These are phyloP conservation scores for Aspergillus spinulosporus DNA, from an alignment of 2,329 filamentous ascomycete genomes.

Conservation along the genomic window DNA sequence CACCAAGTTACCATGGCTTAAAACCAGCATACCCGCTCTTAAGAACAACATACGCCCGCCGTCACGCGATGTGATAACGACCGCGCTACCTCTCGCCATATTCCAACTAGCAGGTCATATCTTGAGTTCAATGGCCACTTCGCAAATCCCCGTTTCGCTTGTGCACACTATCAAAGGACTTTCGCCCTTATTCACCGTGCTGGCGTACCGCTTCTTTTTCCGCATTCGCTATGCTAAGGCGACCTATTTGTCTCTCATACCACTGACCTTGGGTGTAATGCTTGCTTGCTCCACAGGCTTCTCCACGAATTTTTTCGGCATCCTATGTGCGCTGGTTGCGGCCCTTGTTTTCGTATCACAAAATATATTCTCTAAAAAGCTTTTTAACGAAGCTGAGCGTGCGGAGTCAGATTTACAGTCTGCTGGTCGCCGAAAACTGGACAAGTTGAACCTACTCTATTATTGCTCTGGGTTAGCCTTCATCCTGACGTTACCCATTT, in stretches of 20 bases:
- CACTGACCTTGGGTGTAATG: constrained; percentile 90
- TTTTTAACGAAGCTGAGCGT: constrained; percentile 91
- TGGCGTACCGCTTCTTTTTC: constrained; percentile 88
- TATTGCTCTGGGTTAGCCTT: constrained; percentile 97
- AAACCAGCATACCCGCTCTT: constrained; percentile 72
- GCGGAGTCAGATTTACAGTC: constrained; percentile 72
- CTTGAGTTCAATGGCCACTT: constrained; percentile 87
- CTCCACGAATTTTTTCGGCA: constrained; percentile 83
- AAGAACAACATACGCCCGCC: constrained; percentile 81
- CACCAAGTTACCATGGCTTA: constrained; percentile 68
- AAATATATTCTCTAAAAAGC: constrained; percentile 96
- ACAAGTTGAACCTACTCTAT: constrained; percentile 94
- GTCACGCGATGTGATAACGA: constrained; percentile 75
- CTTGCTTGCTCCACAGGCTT: constrained; percentile 93
- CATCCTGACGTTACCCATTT: constrained; percentile 81
- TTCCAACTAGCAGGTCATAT: constrained; percentile 96
- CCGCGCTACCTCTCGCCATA: constrained; percentile 84
- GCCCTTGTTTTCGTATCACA: constrained; percentile 95
- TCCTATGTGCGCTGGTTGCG: constrained; percentile 83
- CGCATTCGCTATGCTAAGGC: constrained; percentile 82
- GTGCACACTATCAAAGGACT: constrained; percentile 99
- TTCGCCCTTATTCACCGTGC: constrained; percentile 89
- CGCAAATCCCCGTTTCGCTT: constrained; percentile 91
- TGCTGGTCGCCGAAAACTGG: constrained; percentile 71
- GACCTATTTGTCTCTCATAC: constrained; percentile 87